Conservation (phyloP, 176 grass and related monocot species). For the Dactylis glomerata region DNA sequence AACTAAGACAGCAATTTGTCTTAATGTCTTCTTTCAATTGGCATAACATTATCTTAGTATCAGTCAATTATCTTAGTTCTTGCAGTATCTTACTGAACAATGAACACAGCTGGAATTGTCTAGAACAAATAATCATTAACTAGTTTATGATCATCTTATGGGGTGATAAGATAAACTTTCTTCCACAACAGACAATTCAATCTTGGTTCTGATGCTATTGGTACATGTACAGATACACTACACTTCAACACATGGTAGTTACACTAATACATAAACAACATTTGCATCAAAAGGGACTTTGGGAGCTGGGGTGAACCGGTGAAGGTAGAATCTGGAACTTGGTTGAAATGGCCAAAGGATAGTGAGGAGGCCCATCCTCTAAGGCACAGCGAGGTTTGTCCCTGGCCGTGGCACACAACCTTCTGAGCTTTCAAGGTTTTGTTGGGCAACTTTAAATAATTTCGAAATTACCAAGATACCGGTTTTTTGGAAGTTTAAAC, state of each 20-base stretch:
- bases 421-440: background rate
- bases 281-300: background rate
- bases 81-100: background rate
- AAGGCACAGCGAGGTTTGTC: background rate
- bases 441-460: background rate
- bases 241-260: background rate
- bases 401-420: background rate
- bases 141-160: background rate
- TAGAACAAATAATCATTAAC: background rate
- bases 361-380: background rate
- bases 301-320: background rate
- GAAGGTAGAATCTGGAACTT: background rate
- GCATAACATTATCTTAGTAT: background rate
- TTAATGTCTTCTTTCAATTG: background rate
- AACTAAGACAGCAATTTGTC: conserved; percentile 5
- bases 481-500: background rate
- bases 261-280: background rate
- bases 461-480: background rate
- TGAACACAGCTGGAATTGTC: background rate
- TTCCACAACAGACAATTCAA: background rate
- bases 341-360: background rate
- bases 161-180: background rate
- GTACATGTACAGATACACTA: background rate
- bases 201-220: background rate
- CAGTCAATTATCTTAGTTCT: background rate